Base-by-base conservation (phyloP, 2,329 filamentous ascomycete species). In the Talaromyces sp. region DNA sequence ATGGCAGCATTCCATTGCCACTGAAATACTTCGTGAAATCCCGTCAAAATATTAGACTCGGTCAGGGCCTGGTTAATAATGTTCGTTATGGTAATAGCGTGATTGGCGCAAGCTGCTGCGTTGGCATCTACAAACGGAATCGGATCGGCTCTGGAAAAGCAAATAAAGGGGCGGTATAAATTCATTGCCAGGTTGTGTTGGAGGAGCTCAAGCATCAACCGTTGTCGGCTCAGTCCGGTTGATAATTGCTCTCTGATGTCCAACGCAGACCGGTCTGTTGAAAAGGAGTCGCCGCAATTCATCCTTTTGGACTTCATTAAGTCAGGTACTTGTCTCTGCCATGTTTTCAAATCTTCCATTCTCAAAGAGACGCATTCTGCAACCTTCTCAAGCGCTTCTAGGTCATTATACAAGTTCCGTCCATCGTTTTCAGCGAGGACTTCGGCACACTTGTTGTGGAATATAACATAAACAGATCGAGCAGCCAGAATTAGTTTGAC, bases 1-100 rank as follows among this genome's bases (percentile, higher is more conserved):
- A 61, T 27, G 10, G 55, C 58, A 6, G 59, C 59, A n/a, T 61
- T 61, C 59, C 59, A 61, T 43, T 58, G 55, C 59, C 59, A 61
- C 24, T 61, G 59, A 17, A 61, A 61, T 5, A 51, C 56, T 19
- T 61, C 59, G 14, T 58, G 56, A 4, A 58, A 58, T 1, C 59
- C 59, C 1, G 50, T 31, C 8, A 61, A 27, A 11, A 43, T 35
- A 29, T 61, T 55, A 8, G 59, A 55, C 55, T 52, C 26, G 14
- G 54, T 58, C 13, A 61, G 2, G 17, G 29, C 55, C 32, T 61
- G 55, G 13, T 61, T 32, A 7, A 61, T 27, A 9, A 61, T 61
- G 24, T 58, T 61, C 8, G 59, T 61, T 54, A 61, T 61, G 4
- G 55, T 52, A 27, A 61, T 58, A 4, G 59, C 59, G 24, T 61